A percentile compares a stretch with the other conserved stretches of the same genome.
These are phyloP conservation scores for Quercus suber DNA, from an alignment of 306 rosid genomes.

Conservation along the genomic window DNA sequence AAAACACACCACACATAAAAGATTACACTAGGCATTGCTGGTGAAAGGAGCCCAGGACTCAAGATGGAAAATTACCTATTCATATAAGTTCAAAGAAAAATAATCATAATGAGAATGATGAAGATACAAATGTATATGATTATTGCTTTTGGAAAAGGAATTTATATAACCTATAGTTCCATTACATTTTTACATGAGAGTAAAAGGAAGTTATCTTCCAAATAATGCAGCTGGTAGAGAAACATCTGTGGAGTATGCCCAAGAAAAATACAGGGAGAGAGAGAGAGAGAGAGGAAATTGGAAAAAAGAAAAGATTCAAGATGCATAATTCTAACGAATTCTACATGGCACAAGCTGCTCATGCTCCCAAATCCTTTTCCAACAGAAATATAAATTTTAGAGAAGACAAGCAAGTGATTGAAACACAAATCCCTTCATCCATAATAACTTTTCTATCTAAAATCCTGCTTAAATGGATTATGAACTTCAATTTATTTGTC, in stretches of 20 bases:
- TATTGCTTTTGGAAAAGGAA: not conserved
- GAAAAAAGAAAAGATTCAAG: not conserved
- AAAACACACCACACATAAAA: not conserved
- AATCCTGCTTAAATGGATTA: not conserved
- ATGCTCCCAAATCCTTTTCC: not conserved
- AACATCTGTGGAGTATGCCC: not conserved
- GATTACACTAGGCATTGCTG: conserved; percentile 1
- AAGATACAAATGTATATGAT: not conserved
- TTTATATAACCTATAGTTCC: not conserved
- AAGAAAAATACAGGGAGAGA: not conserved
- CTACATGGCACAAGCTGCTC: not conserved
- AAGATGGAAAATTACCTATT: not conserved
- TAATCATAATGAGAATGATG: not conserved
- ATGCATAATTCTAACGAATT: not conserved
- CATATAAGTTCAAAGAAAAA: not conserved
- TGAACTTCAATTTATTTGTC: not conserved
- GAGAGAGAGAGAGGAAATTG: not conserved
- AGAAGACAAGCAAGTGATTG: not conserved
- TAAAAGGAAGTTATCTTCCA: not conserved
- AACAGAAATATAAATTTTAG: not conserved
- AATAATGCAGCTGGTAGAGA: not conserved
- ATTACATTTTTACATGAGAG: not conserved
- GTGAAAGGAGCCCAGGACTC: conserved; percentile 11
- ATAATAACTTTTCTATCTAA: too few relatives aligned
- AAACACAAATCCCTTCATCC: not conserved